Percentiles rank a stretch among this genome's conserved stretches.
Evolutionary conservation across 2,329 filamentous ascomycete genomes (phyloP).

Genomic region (Huntiella decipiens): DNA sequence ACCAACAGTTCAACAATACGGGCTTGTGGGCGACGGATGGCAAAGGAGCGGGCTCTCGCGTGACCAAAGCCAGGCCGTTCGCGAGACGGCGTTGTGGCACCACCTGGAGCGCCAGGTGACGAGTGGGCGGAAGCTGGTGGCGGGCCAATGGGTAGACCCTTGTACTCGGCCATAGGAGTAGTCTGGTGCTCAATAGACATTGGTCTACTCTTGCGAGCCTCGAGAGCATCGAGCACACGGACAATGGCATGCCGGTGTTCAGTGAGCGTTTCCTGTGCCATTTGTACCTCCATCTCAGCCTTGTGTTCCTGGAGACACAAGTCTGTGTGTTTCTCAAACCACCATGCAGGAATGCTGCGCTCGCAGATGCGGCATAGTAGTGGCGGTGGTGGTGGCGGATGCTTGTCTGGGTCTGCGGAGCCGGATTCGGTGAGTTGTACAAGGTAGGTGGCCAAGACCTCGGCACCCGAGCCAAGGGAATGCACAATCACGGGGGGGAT

Average conservation of each 20-base stretch:
- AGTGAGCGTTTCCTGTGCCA: constrained; percentile 76
- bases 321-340: constrained; percentile 98
- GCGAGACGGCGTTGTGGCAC: constrained; percentile 52
- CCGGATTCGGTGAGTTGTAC: constrained; percentile 74
- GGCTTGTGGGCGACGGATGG: constrained; percentile 70
- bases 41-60: constrained; percentile 68
- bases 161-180: constrained; percentile 57
- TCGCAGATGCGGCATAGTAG: constrained; percentile 95
- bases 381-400: constrained; percentile 64
- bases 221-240: constrained; percentile 79
- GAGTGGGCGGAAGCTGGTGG: constrained; percentile 49
- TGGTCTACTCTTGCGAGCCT: constrained; percentile 53
- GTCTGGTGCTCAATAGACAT: constrained; percentile 33
- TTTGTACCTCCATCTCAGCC: constrained; percentile 93
- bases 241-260: constrained; percentile 92
- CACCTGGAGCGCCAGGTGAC: constrained; percentile 35
- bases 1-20: constrained; percentile 88
- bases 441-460: constrained; percentile 84
- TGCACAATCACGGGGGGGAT: constrained; percentile 78
- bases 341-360: constrained; percentile 92
- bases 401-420: constrained; percentile 52
- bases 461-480: constrained; percentile 80
- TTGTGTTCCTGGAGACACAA: constrained; percentile 88
- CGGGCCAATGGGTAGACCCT: constrained; percentile 67
- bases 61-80: constrained; percentile 66